Evolutionary conservation across 768 basidiomycete species (phyloP).

Genomic region (Sarcomyxa edulis): DNA sequence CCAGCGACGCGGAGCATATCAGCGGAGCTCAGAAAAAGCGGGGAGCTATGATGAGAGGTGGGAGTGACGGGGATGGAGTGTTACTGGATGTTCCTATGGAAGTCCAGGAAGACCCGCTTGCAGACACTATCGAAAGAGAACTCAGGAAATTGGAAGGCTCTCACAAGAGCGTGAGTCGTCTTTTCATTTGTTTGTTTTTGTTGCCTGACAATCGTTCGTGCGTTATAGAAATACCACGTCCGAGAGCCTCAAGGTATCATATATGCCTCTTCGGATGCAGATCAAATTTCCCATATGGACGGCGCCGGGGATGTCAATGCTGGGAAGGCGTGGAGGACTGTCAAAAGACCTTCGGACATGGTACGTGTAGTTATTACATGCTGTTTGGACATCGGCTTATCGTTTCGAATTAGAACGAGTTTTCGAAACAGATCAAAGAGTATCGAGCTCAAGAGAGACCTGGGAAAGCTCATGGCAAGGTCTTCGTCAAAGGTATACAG

Average conservation of each 20-base stretch:
- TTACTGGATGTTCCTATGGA: conserved; percentile 32
- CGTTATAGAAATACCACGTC: conserved; percentile 69
- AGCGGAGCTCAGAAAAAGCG: conserved; percentile 26
- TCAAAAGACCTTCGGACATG: conserved; percentile 92
- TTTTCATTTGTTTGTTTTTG: conserved; percentile 5
- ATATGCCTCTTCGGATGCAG: conserved; percentile 76
- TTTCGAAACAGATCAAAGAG: conserved; percentile 85
- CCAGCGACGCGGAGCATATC: conserved; percentile 60
- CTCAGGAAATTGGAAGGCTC: conserved; percentile 51
- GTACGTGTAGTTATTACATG: no score
- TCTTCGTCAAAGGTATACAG: conserved; percentile 91
- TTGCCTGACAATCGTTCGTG: conserved; percentile 9
- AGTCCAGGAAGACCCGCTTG: conserved; percentile 48
- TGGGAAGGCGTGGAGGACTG: conserved; percentile 82
- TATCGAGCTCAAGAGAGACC: conserved; percentile 70
- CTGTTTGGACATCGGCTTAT: no score
- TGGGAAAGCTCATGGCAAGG: conserved; percentile 84
- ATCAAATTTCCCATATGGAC: conserved; percentile 65
- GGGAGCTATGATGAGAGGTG: conserved; percentile 23
- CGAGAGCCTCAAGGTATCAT: conserved; percentile 73
- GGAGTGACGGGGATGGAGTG: conserved; percentile 29
- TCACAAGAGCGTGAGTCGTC: conserved; percentile 34
- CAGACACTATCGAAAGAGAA: conserved; percentile 71
- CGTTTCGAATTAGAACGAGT: conserved; percentile 66
- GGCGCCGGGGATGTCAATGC: conserved; percentile 78